Base-by-base conservation (phyloP, 2,329 filamentous ascomycete species). In the Penicillium sp. region DNA sequence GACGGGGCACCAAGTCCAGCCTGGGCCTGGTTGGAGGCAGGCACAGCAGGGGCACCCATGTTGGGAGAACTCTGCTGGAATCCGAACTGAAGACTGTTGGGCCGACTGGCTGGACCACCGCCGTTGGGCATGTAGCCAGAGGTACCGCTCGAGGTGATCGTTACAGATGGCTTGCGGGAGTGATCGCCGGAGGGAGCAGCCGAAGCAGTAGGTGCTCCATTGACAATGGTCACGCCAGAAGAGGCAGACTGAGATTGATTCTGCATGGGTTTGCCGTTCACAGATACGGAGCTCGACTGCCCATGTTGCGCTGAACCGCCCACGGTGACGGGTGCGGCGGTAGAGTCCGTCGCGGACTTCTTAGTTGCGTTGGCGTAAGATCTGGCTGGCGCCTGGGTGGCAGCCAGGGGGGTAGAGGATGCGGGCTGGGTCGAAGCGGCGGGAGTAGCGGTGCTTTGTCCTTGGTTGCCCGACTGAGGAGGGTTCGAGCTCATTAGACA, bases 111-210 rank as follows among this genome's bases (percentile, higher is more conserved):
- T 53, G 83, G 82, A 54, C 85, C 88, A 66, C 90, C 90, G 67
- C 90, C 90, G 80, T 95, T 96, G 66, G 88, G 82, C 58, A 87
- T 84, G 73, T 86, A 89, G 70, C 87, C 87, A 65, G 83, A 89
- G 53, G 89, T 84, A 65, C 88, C 90, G 71, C 89, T 89, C 66
- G 91, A 88, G 74, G 85, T 91, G 80, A 97, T 96, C 68, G 92
- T 96, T 69, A 96, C 88, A 17, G 93, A 96, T 62, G 87, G 86
- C 78, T 96, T 96, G 72, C 91, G 86, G 71, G 81, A 83, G 79
- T 97, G 92, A 66, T 91, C 87, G 65, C 80, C 80, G 64, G 47
- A 50, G 19, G 47, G 25, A 33, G 79, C 78, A 64, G 69, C 64
- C 47, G 74, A 69, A 44, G 73, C 68, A 38, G 73, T 71, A 56